Evolutionary conservation across 176 grass and related monocot species (phyloP).

Genomic region (Saccharum spontaneum): DNA sequence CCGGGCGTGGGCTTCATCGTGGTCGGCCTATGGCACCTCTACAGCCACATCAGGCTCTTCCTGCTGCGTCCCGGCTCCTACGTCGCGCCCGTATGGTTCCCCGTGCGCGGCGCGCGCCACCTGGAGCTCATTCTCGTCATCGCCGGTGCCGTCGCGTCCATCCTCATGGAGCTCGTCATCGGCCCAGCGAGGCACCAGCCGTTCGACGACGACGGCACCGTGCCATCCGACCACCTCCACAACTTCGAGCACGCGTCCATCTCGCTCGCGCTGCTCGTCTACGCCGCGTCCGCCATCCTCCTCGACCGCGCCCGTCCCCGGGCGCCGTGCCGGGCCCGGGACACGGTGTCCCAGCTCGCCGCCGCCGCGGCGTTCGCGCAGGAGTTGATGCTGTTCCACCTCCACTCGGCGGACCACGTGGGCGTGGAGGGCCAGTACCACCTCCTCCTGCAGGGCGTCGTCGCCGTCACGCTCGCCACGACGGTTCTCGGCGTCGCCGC

Average conservation of each 20-base stretch:
- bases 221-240: constrained; percentile 77
- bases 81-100: constrained; percentile 67
- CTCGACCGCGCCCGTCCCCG: constrained; percentile 31
- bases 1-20: constrained; percentile 65
- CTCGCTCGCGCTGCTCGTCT: constrained; percentile 65
- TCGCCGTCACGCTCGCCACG: constrained; percentile 56
- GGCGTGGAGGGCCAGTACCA: constrained; percentile 86
- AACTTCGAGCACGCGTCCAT: constrained; percentile 91
- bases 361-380: constrained; percentile 54
- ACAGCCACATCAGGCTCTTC: constrained; percentile 67
- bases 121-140: constrained; percentile 66
- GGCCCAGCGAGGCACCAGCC: constrained; percentile 71
- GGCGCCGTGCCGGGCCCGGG: constrained; percentile 39
- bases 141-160: constrained; percentile 46
- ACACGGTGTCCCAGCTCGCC: constrained; percentile 43
- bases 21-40: constrained; percentile 74
- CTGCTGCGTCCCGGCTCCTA: constrained; percentile 52
- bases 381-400: constrained; percentile 68
- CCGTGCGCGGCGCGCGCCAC: constrained; percentile 38
- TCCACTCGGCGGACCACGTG: constrained; percentile 69
- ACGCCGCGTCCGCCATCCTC: constrained; percentile 52
- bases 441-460: constrained; percentile 60
- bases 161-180: constrained; percentile 71
- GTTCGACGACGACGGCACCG: constrained; percentile 70
- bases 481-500: constrained; percentile 49